Conservation (phyloP, 768 basidiomycete genomes). For the Infundibulicybe gibba region DNA sequence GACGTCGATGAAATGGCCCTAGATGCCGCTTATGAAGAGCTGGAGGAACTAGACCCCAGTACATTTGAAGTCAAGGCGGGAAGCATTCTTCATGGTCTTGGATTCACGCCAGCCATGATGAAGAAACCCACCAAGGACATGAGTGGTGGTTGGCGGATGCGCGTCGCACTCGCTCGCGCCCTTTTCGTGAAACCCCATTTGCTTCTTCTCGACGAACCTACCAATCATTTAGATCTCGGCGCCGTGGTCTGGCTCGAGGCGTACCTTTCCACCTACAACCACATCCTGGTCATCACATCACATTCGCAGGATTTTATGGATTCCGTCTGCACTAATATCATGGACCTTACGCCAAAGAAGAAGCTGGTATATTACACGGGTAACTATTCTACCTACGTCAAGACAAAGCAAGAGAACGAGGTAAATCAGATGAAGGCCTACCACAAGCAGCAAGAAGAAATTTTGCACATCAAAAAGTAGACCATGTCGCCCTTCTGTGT, state of each 20-base stretch:
- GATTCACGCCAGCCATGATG: slow-evolving; percentile 92
- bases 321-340: slow-evolving; percentile 94
- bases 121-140: slow-evolving; percentile 96
- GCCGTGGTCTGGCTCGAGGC: slow-evolving; percentile 99
- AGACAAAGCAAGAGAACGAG: slow-evolving; percentile 96
- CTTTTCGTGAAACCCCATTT: slow-evolving; percentile 92
- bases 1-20: slow-evolving; percentile 85
- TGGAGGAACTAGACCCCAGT: slow-evolving; percentile 93
- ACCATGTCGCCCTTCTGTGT: slow-evolving; percentile 14
- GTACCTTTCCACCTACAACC: slow-evolving; percentile 96
- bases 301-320: slow-evolving; percentile 99
- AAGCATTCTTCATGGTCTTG: slow-evolving; percentile 93
- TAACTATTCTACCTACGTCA: slow-evolving; percentile 96
- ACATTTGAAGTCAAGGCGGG: slow-evolving; percentile 78
- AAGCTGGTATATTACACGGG: slow-evolving; percentile 93
- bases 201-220: slow-evolving; percentile 89
- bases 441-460: slow-evolving; percentile 97
- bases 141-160: slow-evolving; percentile 99
- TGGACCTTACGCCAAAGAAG: slow-evolving; percentile 92
- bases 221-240: slow-evolving; percentile 92
- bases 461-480: slow-evolving; percentile 95
- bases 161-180: slow-evolving; percentile 93
- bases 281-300: slow-evolving; percentile 95
- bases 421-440: slow-evolving; percentile 99
- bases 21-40: slow-evolving; percentile 88